Evolutionary conservation across 2,329 filamentous ascomycete species (phyloP).

Genomic region (Orbilia javanica): DNA sequence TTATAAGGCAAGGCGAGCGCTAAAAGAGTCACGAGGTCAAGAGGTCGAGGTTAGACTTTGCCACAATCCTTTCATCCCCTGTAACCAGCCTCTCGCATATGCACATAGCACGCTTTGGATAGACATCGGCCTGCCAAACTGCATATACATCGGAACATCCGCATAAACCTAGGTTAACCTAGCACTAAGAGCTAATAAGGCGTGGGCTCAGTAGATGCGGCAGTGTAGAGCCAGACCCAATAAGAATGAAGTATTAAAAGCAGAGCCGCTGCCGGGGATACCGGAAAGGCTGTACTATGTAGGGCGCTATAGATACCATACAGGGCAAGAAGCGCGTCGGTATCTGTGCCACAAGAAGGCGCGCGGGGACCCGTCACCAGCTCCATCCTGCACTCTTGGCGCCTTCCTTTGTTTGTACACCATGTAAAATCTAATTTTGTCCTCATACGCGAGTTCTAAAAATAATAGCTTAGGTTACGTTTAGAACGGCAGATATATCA

Average conservation of each 20-base stretch:
- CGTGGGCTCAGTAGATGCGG: too few species aligned
- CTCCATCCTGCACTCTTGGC: background rate
- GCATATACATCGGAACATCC: background rate
- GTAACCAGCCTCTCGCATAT: background rate
- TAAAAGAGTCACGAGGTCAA: too few species aligned
- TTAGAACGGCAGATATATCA: too few species aligned
- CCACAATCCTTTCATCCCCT: background rate
- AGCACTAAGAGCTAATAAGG: background rate
- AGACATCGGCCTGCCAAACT: background rate
- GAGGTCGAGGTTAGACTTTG: too few species aligned
- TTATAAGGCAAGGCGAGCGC: too few species aligned
- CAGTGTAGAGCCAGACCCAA: too few species aligned
- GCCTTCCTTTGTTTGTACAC: background rate
- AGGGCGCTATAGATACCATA: background rate
- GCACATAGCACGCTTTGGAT: background rate
- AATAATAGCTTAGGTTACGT: too few species aligned
- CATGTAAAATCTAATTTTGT: background rate
- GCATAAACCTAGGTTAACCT: background rate
- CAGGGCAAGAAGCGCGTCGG: background rate
- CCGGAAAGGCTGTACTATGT: too few species aligned
- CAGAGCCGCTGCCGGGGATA: too few species aligned
- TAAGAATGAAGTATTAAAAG: background rate
- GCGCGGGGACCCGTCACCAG: background rate
- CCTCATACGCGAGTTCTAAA: background rate
- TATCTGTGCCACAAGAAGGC: background rate